phyloP scores from a whole-genome alignment of 495 filamentous ascomycete species.

The Chaetomium cochliodes region DNA sequence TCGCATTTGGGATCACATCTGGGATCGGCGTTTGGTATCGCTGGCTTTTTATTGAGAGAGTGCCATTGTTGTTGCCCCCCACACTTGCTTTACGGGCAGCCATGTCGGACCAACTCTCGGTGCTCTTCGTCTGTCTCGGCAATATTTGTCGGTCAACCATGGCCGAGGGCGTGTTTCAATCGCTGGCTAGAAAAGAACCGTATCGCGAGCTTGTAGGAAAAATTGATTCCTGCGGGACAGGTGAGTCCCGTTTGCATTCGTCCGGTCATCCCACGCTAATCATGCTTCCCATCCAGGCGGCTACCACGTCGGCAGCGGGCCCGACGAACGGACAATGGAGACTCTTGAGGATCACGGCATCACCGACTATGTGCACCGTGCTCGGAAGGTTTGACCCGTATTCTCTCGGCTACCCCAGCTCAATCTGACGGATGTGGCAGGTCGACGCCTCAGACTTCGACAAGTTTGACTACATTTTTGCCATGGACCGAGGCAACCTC shows the following conservation, averaged over 20 bases:
- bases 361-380: slow-evolving; percentile 69
- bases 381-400: slow-evolving; percentile 60
- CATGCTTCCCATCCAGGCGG: slow-evolving; percentile 45
- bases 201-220: slow-evolving; percentile 59
- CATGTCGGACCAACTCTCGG: slow-evolving; percentile 55
- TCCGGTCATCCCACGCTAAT: neutral
- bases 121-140: slow-evolving; percentile 94
- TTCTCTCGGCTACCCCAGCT: neutral
- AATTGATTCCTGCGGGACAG: slow-evolving; percentile 87
- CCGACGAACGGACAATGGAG: slow-evolving; percentile 81
- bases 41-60: neutral
- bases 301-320: slow-evolving; percentile 71
- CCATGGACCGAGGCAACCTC: slow-evolving; percentile 89
- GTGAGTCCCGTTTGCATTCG: slow-evolving; percentile 15
- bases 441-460: slow-evolving; percentile 59
- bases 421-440: slow-evolving; percentile 24
- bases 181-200: slow-evolving; percentile 57
- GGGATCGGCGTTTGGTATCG: slow-evolving; percentile 3
- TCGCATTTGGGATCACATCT: too few relatives aligned
- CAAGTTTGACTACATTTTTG: slow-evolving; percentile 87
- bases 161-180: slow-evolving; percentile 90
- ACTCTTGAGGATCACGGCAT: slow-evolving; percentile 75
- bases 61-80: too few relatives aligned
- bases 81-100: too few relatives aligned
- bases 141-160: slow-evolving; percentile 96